A percentile compares a stretch with the other conserved stretches of the same genome.
phyloP scores from a whole-genome alignment of 2,329 filamentous ascomycete genomes.

The Nemania serpens region DNA sequence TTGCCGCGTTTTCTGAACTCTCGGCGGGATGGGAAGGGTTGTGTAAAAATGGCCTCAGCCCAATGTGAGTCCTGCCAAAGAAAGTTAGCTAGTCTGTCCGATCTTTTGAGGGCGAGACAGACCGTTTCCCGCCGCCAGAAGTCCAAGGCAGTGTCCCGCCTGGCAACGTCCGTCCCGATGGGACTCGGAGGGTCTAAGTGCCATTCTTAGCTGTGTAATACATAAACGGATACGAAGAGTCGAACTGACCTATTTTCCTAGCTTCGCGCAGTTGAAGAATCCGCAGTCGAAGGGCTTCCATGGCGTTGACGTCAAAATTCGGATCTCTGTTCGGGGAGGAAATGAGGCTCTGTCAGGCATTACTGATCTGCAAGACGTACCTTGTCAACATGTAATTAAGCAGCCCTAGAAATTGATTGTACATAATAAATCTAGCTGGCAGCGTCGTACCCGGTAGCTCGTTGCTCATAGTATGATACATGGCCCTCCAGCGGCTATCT shows the following conservation, averaged over 20 bases:
- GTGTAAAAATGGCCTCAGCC: conserved; percentile 64
- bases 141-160: conserved; percentile 35
- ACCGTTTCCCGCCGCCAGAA: conserved; percentile 40
- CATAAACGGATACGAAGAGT: conserved; percentile 26
- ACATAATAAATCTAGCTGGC: conserved; percentile 58
- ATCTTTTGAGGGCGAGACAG: conserved; percentile 8
- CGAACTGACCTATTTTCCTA: conserved; percentile 56
- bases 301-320: conserved; percentile 59
- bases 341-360: conserved; percentile 16
- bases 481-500: conserved; percentile 60
- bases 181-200: conserved; percentile 36
- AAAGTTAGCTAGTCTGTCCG: conserved; percentile 16
- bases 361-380: conserved; percentile 42
- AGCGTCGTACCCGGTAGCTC: conserved; percentile 58
- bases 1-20: conserved; percentile 49
- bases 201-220: conserved; percentile 28
- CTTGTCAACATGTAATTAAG: conserved; percentile 57
- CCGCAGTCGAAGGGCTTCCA: conserved; percentile 54
- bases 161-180: conserved; percentile 35
- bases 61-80: conserved; percentile 56
- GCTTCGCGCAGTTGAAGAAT: conserved; percentile 58
- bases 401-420: conserved; percentile 58
- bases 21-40: conserved; percentile 57
- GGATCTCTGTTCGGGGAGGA: conserved; percentile 46
- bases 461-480: conserved; percentile 60